Conservation (phyloP, 306 rosid species). For the Trichosanthes cucumerina region DNA sequence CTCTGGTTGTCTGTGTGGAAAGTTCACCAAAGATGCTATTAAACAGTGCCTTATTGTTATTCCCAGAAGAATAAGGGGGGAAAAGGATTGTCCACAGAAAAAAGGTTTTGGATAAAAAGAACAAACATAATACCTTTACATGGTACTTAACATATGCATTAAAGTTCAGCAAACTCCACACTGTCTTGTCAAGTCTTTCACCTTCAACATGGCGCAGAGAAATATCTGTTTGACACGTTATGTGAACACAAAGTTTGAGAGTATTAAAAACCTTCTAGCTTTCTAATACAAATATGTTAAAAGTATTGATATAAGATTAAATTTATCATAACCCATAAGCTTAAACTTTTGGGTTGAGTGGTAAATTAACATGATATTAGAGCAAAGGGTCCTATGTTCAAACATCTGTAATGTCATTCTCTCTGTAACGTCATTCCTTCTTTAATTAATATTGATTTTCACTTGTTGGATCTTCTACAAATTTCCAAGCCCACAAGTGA, state of each 20-base stretch:
- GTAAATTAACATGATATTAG: too few relatives aligned
- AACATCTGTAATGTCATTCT: too few relatives aligned
- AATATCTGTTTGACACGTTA: slow-evolving; percentile 39
- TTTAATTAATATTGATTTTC: too few relatives aligned
- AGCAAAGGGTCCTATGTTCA: too few relatives aligned
- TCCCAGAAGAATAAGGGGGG: neutral
- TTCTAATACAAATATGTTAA: neutral
- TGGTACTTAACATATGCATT: slow-evolving; percentile 58
- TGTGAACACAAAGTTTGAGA: neutral
- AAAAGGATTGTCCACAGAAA: neutral
- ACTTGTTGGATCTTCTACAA: too few relatives aligned
- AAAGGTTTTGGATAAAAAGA: neutral
- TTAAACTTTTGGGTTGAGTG: too few relatives aligned
- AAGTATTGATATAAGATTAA: too few relatives aligned
- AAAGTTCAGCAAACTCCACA: slow-evolving; percentile 77
- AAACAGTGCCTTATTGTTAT: neutral
- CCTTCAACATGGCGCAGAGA: slow-evolving; percentile 50
- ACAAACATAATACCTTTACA: slow-evolving; percentile 47
- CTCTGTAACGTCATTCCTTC: too few relatives aligned
- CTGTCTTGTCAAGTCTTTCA: slow-evolving; percentile 59
- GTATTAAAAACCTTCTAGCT: neutral
- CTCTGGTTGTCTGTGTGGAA: slow-evolving; percentile 52
- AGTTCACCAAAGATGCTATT: neutral
- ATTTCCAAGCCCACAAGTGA: too few relatives aligned
- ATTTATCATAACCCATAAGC: too few relatives aligned